A percentile compares a stretch with the other conserved stretches of the same genome.
Conservation (phyloP, 495 filamentous ascomycete genomes). For the Penicillium alfredii region DNA sequence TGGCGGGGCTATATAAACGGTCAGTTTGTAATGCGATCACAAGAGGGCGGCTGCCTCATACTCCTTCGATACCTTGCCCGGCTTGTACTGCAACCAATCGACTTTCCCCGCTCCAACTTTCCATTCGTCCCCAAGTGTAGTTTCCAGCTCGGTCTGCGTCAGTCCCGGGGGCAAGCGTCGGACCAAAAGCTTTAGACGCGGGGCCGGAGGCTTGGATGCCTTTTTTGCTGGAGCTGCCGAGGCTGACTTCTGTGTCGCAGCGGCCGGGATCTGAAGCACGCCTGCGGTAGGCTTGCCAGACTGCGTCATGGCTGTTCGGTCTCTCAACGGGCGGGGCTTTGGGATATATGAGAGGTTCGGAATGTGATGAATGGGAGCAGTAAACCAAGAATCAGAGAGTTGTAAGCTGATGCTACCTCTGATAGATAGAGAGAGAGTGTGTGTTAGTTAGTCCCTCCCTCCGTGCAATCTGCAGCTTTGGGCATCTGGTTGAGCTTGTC, state of each 20-base stretch:
- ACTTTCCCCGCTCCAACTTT: conserved; percentile 69
- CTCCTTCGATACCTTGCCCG: conserved; percentile 87
- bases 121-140: conserved; percentile 75
- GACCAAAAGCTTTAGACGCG: conserved; percentile 77
- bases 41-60: conserved; percentile 24
- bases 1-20: conserved; percentile 54
- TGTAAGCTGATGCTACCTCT: too few species aligned
- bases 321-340: too few species aligned
- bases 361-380: background rate
- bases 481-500: too few species aligned
- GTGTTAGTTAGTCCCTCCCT: too few species aligned
- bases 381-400: too few species aligned
- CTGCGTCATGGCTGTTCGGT: conserved; percentile 40
- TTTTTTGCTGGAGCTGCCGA: conserved; percentile 35
- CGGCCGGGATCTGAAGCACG: conserved; percentile 54
- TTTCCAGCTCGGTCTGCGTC: conserved; percentile 72
- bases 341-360: conserved; percentile 1
- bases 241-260: conserved; percentile 52
- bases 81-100: conserved; percentile 72
- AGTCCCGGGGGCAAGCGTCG: conserved; percentile 81
- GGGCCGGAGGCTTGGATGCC: conserved; percentile 50
- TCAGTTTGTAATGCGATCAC: conserved; percentile 13
- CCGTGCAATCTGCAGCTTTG: too few species aligned
- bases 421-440: background rate
- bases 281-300: conserved; percentile 44